These are phyloP conservation scores for Lasiodiplodia gonubiensis DNA, from an alignment of 2,329 filamentous ascomycete genomes.

Conservation along the genomic window DNA sequence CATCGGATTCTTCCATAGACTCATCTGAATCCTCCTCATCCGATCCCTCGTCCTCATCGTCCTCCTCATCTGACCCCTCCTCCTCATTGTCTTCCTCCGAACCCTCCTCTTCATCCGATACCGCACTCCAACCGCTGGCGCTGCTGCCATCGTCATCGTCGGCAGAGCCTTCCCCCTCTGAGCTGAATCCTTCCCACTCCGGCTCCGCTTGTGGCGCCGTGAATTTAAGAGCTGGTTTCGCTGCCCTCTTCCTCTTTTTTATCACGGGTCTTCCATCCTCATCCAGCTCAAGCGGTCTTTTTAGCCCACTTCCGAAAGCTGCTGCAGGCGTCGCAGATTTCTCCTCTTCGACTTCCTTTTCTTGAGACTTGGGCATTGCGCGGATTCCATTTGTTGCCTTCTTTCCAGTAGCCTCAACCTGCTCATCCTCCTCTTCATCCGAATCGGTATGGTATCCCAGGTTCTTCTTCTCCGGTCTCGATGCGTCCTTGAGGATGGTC, in stretches of 20 bases:
- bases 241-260: conserved; percentile 73
- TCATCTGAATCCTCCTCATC: conserved; percentile 36
- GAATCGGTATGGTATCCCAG: conserved; percentile 28
- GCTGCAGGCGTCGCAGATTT: conserved; percentile 9
- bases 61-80: conserved; percentile 33
- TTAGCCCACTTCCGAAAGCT: conserved; percentile 74
- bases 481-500: conserved; percentile 54
- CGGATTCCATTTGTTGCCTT: conserved; percentile 17
- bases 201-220: conserved; percentile 59
- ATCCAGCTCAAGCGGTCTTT: conserved; percentile 81
- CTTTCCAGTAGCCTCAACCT: neutral
- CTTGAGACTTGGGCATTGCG: neutral
- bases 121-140: conserved; percentile 17
- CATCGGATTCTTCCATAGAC: conserved; percentile 40
- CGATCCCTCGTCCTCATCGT: conserved; percentile 42
- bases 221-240: conserved; percentile 18
- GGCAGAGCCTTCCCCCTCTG: conserved; percentile 38
- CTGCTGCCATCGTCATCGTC: conserved; percentile 36
- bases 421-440: conserved; percentile 39
- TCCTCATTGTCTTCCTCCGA: conserved; percentile 48
- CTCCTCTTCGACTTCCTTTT: neutral
- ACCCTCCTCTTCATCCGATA: conserved; percentile 34
- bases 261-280: conserved; percentile 81
- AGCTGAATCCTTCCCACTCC: conserved; percentile 68
- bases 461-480: conserved; percentile 39